These are phyloP conservation scores for Chlamydomonas sphaeroides DNA, from an alignment of 139 green algal genomes.

Conservation along the genomic window DNA sequence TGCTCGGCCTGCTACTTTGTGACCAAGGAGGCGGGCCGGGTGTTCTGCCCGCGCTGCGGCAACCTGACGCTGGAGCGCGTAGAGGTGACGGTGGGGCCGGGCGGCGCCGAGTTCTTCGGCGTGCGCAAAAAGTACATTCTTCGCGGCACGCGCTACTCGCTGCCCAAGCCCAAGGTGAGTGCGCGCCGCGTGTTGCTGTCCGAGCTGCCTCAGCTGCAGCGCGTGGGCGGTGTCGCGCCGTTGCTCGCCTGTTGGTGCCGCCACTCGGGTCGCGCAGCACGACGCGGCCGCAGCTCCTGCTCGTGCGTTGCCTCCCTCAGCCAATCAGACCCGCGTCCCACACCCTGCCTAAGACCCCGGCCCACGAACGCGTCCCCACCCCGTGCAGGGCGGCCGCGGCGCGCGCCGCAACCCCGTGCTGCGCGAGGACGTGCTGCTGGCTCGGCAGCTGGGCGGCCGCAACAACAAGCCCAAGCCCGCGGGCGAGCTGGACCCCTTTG, in stretches of 20 bases:
- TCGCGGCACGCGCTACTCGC: slow-evolving; percentile 83
- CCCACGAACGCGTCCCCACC: neutral
- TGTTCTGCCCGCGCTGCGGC: slow-evolving; percentile 96
- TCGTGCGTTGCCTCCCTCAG: neutral
- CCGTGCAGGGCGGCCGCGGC: slow-evolving; percentile 67
- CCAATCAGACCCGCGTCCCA: neutral
- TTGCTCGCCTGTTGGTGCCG: too few relatives aligned
- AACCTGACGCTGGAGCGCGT: slow-evolving; percentile 91
- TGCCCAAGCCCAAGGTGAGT: slow-evolving; percentile 90
- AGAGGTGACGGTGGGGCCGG: slow-evolving; percentile 73
- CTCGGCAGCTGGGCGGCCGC: slow-evolving; percentile 59
- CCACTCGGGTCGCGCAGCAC: too few relatives aligned
- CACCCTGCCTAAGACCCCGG: neutral
- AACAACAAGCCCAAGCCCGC: slow-evolving; percentile 40
- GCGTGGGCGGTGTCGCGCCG: too few relatives aligned
- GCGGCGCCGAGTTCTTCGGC: slow-evolving; percentile 85
- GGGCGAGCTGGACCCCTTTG: slow-evolving; percentile 78
- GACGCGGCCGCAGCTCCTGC: neutral
- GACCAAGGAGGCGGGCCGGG: slow-evolving; percentile 67
- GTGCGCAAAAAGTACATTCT: slow-evolving; percentile 83
- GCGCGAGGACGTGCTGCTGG: slow-evolving; percentile 88
- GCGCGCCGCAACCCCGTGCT: slow-evolving; percentile 80
- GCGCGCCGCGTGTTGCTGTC: too few relatives aligned
- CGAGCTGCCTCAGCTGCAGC: too few relatives aligned
- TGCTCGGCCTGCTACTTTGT: slow-evolving; percentile 87